These are phyloP conservation scores for Solanum sparsipilum DNA, from an alignment of 257 asterid genomes.

Conservation along the genomic window DNA sequence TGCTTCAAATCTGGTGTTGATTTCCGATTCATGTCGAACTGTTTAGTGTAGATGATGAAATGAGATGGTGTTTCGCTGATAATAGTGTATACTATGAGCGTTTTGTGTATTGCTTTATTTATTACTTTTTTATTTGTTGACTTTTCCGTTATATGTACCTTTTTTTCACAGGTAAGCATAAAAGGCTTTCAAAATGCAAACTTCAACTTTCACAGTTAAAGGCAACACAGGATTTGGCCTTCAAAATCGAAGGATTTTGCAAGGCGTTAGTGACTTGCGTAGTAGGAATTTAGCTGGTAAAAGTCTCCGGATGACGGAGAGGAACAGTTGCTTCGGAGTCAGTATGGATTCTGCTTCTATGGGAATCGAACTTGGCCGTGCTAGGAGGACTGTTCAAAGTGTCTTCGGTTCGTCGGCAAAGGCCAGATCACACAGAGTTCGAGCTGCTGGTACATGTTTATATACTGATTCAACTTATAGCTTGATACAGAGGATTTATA, in stretches of 20 bases:
- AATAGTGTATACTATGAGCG: background rate
- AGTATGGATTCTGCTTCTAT: constrained; percentile 30
- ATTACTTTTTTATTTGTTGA: constrained; percentile 11
- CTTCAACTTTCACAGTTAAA: constrained; percentile 29
- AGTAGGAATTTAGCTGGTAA: constrained; percentile 5
- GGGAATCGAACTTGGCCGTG: constrained; percentile 29
- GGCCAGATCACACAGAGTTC: constrained; percentile 43
- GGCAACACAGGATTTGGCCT: constrained; percentile 24
- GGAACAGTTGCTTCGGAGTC: constrained; percentile 34
- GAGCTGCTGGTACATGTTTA: constrained; percentile 43
- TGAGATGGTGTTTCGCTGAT: too few relatives aligned
- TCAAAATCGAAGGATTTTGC: constrained; percentile 22
- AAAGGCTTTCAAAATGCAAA: constrained; percentile 38
- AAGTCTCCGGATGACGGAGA: constrained; percentile 23
- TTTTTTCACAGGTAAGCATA: constrained; percentile 20
- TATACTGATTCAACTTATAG: background rate
- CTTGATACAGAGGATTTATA: background rate
- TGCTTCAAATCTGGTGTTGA: background rate
- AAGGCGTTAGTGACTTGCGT: constrained; percentile 9
- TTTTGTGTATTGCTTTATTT: background rate
- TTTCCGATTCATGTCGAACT: background rate
- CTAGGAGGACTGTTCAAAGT: constrained; percentile 15
- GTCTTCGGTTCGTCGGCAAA: constrained; percentile 35
- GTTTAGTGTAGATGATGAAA: background rate
- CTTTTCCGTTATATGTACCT: constrained; percentile 10